phyloP scores from a whole-genome alignment of 2,329 filamentous ascomycete species.

The Mariannaea elegans region DNA sequence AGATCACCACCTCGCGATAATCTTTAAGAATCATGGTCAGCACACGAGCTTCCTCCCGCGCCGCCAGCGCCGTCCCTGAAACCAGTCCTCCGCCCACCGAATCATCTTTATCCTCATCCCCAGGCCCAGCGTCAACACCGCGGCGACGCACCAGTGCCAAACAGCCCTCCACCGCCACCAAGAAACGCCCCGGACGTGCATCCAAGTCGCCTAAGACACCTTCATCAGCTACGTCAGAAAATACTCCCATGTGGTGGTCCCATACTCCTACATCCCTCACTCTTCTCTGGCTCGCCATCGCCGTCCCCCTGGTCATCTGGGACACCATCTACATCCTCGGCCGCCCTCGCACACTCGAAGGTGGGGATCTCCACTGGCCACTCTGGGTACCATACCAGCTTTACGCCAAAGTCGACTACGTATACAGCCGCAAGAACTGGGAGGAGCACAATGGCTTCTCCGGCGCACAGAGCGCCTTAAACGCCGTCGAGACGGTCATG shows the following conservation, averaged over 20 bases:
- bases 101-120: conserved; percentile 19
- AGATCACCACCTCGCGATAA: not conserved
- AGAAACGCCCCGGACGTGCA: conserved; percentile 19
- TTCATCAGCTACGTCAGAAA: not conserved
- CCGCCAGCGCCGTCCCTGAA: conserved; percentile 40
- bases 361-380: conserved; percentile 75
- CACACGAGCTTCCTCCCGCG: conserved; percentile 48
- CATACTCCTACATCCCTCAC: conserved; percentile 58
- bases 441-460: conserved; percentile 77
- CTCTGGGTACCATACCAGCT: conserved; percentile 82
- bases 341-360: conserved; percentile 83
- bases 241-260: conserved; percentile 42
- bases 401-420: conserved; percentile 80
- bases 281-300: conserved; percentile 77
- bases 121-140: conserved; percentile 17
- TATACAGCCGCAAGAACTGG: conserved; percentile 82
- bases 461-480: conserved; percentile 75
- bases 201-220: not conserved
- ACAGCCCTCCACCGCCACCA: conserved; percentile 20
- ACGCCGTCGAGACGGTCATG: conserved; percentile 71
- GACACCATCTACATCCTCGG: conserved; percentile 82
- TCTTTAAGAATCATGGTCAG: conserved; percentile 45
- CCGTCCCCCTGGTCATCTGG: conserved; percentile 82
- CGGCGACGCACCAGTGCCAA: conserved; percentile 28
- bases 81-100: conserved; percentile 27